Base-by-base conservation (phyloP, 805 yeast species). In the Ogataea ramenticola region DNA sequence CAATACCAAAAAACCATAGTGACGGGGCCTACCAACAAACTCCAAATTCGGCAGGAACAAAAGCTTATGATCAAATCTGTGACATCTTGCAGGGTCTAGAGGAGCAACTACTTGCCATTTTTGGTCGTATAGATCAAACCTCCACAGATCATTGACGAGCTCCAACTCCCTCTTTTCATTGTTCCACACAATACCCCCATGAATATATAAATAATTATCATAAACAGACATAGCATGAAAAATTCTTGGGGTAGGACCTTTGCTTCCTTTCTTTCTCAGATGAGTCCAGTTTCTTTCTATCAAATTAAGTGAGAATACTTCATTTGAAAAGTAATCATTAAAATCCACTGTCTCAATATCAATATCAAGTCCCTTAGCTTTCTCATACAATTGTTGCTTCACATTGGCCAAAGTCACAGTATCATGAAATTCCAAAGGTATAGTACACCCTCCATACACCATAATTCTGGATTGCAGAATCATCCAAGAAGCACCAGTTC, bases 81-180 rank as follows among this genome's bases (percentile, higher is more conserved):
- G 11, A 1, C 53, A 29, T 9, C 9, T 10, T 14, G 34, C 40
- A 34, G 57, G 71, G 62, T 43, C 54, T 36, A 17, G 69, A 67
- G 32, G 17, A 53, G 55, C 22, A 3, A 82, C 54, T 40, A 77
- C 68, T 1, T 56, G 55, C 91, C 93, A 85, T 11, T 58, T 58
- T 42, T 66, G 68, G 3, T 73, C 62, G 33, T 67, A 70, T 35
- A 80, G 58, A 56, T 80, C 74, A 50, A 81, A 77, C 51, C 73
- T 72, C 91, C 93, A 86, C 22, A 82, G 60, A 51, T 86, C 93
- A 52, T 80, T 80, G 6, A 72, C 57, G 0, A 86, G 77, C 12
- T 59, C 55, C 15, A 73, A 49, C 40, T 66, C 68, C 40, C 66
- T 60, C 6, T 54, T 58, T 36, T 58, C 57, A 31, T 61, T 59